Base-by-base conservation (phyloP, 106 monocot species). In the Apostasia ramifera region DNA sequence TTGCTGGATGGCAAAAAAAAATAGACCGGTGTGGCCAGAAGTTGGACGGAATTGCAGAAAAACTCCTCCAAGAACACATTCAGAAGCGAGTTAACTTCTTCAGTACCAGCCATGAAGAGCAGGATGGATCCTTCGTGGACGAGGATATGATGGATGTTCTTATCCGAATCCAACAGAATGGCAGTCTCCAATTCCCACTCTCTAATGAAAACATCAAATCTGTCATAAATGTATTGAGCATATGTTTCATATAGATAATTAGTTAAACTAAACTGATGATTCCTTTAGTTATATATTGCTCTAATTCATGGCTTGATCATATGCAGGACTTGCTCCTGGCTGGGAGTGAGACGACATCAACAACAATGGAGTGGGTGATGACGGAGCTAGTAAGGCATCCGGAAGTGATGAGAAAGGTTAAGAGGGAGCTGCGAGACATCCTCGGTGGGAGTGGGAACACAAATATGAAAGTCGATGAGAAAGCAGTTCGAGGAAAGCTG, bases 261-360 rank as follows among this genome's bases (percentile, higher is more conserved):
- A 26, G 26, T 26, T 26, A 26, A 26, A 26, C 26, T n/a, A n/a
- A n/a, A n/a, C n/a, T n/a, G n/a, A n/a, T n/a, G n/a, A n/a, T n/a
- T n/a, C n/a, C n/a, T n/a, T n/a, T n/a, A n/a, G n/a, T n/a, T n/a
- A n/a, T n/a, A n/a, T n/a, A n/a, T n/a, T n/a, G n/a, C n/a, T n/a
- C n/a, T n/a, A n/a, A n/a, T n/a, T n/a, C n/a, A n/a, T n/a, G n/a
- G n/a, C n/a, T n/a, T n/a, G n/a, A n/a, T n/a, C n/a, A n/a, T n/a
- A n/a, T n/a, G n/a, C n/a, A 70, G 70, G 70, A 70, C 47, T 45
- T 70, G 47, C 8, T 70, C 46, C 3, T 44, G 15, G 70, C 58
- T n/a, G 46, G 70, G 14, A 70, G 5, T 0, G 58, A 70, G 26
- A 59, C 58, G 0, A 48, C 58, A 4, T 43, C 26, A 1, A 59